Evolutionary conservation across 176 grass and related monocot species (phyloP).

Genomic region (Bolboschoenus planiculmis): DNA sequence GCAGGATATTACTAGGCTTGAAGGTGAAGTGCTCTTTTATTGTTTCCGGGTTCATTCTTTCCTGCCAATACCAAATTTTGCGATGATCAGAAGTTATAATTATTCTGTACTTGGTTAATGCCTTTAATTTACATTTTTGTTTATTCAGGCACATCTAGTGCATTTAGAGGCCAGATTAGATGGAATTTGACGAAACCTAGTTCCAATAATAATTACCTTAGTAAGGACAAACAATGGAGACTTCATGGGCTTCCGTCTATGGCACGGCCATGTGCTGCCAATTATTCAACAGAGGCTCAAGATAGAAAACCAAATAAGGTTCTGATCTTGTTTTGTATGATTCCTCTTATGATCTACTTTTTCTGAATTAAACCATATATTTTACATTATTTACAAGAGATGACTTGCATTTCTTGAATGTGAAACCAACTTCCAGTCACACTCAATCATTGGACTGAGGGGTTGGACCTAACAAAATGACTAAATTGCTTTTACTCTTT

Average conservation of each 20-base stretch:
- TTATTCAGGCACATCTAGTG: neutral
- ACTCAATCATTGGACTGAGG: neutral
- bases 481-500: neutral
- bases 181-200: conserved; percentile 39
- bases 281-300: conserved; percentile 71
- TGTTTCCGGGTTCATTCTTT: neutral
- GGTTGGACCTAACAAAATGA: neutral
- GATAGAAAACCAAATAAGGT: conserved; percentile 73
- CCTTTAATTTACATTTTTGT: neutral
- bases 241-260: conserved; percentile 29
- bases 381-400: neutral
- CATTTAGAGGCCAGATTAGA: conserved; percentile 25
- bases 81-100: neutral
- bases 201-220: conserved; percentile 21
- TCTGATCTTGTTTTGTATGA: neutral
- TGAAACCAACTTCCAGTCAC: neutral
- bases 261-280: conserved; percentile 50
- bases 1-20: conserved; percentile 17
- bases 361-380: neutral
- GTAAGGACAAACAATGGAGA: conserved; percentile 17
- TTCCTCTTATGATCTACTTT: neutral
- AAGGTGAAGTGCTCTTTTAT: conserved; percentile 2
- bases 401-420: neutral
- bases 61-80: neutral
- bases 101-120: neutral